phyloP scores from a whole-genome alignment of 2,329 filamentous ascomycete genomes.

The Nectriaceae sp. region DNA sequence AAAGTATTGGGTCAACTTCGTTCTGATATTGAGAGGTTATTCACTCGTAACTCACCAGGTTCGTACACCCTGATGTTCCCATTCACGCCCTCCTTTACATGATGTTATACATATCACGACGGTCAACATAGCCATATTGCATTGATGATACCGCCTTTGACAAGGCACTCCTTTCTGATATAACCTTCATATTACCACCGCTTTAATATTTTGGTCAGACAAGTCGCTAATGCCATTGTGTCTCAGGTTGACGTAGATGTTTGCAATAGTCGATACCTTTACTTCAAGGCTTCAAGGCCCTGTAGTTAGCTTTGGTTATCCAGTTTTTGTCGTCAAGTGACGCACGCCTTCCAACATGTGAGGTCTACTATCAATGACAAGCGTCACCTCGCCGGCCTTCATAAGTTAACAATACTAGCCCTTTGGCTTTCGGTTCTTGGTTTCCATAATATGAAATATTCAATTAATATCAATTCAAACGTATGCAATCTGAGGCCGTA shows the following conservation, averaged over 20 bases:
- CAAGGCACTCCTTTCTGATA: constrained; percentile 42
- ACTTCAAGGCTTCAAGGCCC: too few species aligned
- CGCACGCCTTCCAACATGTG: too few species aligned
- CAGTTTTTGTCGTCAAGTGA: too few species aligned
- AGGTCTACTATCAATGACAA: too few species aligned
- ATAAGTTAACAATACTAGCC: too few species aligned
- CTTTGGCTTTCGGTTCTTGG: too few species aligned
- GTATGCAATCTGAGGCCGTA: constrained; percentile 5
- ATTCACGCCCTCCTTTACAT: constrained; percentile 28
- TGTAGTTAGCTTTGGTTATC: too few species aligned
- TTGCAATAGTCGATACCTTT: too few species aligned
- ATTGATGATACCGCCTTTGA: constrained; percentile 50
- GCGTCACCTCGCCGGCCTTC: too few species aligned
- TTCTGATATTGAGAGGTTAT: background rate
- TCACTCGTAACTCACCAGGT: constrained; percentile 20
- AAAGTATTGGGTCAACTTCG: constrained; percentile 8
- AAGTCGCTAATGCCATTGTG: constrained; percentile 5
- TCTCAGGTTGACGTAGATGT: too few species aligned
- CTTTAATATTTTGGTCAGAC: constrained; percentile 11
- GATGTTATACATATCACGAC: constrained; percentile 49
- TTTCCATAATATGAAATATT: background rate
- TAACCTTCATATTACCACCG: constrained; percentile 1
- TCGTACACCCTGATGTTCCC: constrained; percentile 21
- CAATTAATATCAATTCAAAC: constrained; percentile 16
- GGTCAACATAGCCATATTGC: constrained; percentile 51